These are phyloP conservation scores for Coprinopsis cinerea DNA, from an alignment of 768 basidiomycete genomes.

Conservation along the genomic window DNA sequence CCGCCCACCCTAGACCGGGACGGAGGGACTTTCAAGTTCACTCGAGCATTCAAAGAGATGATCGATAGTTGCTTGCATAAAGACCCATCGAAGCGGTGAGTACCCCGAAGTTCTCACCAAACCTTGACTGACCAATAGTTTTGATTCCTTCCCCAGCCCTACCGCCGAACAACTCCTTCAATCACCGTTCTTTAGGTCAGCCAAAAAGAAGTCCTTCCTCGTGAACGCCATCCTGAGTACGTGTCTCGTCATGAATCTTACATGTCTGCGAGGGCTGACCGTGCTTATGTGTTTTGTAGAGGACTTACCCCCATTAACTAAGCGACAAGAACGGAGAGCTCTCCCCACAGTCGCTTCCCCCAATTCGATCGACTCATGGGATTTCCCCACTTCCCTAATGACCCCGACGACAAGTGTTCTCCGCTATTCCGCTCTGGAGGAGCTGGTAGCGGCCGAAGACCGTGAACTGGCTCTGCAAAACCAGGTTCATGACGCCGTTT, in stretches of 20 bases:
- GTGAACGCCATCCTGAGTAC: conserved; percentile 68
- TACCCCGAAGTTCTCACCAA: not conserved
- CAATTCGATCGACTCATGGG: conserved; percentile 74
- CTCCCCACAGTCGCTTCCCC: conserved; percentile 28
- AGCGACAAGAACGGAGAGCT: conserved; percentile 65
- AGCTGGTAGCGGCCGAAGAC: conserved; percentile 21
- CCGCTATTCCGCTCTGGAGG: conserved; percentile 20
- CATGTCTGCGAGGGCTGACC: not conserved
- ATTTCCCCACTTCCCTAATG: conserved; percentile 52
- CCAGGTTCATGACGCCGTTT: conserved; percentile 24
- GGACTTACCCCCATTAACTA: conserved; percentile 66
- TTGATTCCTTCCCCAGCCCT: conserved; percentile 41
- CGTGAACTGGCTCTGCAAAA: conserved; percentile 14
- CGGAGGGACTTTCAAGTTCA: conserved; percentile 68
- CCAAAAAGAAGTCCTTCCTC: conserved; percentile 76
- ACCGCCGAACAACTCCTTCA: conserved; percentile 73
- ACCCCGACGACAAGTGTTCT: conserved; percentile 29
- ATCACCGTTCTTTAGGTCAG: conserved; percentile 69
- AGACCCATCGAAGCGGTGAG: conserved; percentile 71
- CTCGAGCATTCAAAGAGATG: conserved; percentile 76
- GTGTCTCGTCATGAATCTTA: too few species aligned
- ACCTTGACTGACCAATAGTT: not conserved
- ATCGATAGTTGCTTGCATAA: conserved; percentile 79
- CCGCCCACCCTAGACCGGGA: conserved; percentile 74
- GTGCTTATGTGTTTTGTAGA: conserved; percentile 26